Base-by-base conservation (phyloP, 176 grass and related monocot genomes). In the Cymbopogon citratus region DNA sequence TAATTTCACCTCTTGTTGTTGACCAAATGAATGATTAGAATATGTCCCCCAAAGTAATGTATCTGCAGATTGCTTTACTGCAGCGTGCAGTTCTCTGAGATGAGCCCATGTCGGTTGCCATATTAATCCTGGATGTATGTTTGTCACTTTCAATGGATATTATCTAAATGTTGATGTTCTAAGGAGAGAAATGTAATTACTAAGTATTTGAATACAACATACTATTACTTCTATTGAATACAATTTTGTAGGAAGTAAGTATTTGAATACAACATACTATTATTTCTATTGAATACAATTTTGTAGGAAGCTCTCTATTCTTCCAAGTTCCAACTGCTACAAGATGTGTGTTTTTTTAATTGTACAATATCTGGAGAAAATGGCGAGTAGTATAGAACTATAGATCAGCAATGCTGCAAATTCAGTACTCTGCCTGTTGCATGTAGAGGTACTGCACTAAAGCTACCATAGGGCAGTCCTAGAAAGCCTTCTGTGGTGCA, bases 31-130 rank as follows among this genome's bases (percentile, higher is more conserved):
- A 39, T 80, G 76, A 74, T 75, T 91, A 67, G 86, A 89, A 75
- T 98, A 87, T 12, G 52, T 86, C 74, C 95, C 95, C 24, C 69
- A 86, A 63, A 98, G 76, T 63, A 98, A 81, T 44, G 88, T 69
- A 11, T 93, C 87, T 44, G 87, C 84, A 35, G 75, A 87, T 23
- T 77, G 79, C 41, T 89, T 92, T 27, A 98, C 48, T 72, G 83
- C 92, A 40, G 86, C 73, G 88, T 98, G 95, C 71, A 98, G 40
- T 84, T 95, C 84, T 71, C 78, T 93, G 4, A 98, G 84, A 89
- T 98, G 95, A n/a, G 51, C 92, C 95, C 95, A 98, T 82, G 90
- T 88, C 48, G 95, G 90, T 89, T 70, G 82, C 95, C 95, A 95
- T 81, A 98, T 88, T 7, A 98, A 71, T 62, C 95, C 92, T 98